phyloP scores from a whole-genome alignment of 2,329 filamentous ascomycete species.

The Fusarium sp. region DNA sequence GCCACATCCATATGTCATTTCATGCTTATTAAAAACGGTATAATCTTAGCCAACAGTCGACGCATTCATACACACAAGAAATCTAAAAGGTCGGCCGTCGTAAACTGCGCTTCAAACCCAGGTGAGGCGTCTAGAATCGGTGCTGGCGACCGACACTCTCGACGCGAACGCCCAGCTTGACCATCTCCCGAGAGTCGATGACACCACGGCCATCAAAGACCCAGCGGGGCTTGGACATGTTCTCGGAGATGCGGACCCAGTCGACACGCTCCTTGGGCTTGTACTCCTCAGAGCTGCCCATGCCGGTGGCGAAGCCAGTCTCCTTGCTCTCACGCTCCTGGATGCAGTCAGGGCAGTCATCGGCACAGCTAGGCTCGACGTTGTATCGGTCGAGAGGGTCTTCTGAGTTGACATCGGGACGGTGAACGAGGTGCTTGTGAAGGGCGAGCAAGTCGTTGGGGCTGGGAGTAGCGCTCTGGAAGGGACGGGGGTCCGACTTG shows the following conservation, averaged over 20 bases:
- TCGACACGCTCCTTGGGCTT: slow-evolving; percentile 65
- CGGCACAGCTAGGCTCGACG: slow-evolving; percentile 61
- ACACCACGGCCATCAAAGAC: slow-evolving; percentile 71
- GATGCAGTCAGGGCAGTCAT: slow-evolving; percentile 66
- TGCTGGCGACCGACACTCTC: slow-evolving; percentile 68
- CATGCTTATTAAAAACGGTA: slow-evolving; percentile 54
- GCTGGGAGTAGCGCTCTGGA: slow-evolving; percentile 55
- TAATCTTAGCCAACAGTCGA: slow-evolving; percentile 48
- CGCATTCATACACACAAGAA: slow-evolving; percentile 50
- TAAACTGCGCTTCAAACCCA: slow-evolving; percentile 28
- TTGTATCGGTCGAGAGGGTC: slow-evolving; percentile 65
- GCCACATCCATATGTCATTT: slow-evolving; percentile 50
- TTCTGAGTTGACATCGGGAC: slow-evolving; percentile 47
- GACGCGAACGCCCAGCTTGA: slow-evolving; percentile 66
- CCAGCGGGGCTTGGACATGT: slow-evolving; percentile 69
- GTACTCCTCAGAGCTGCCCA: slow-evolving; percentile 62
- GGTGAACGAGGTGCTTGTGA: slow-evolving; percentile 63
- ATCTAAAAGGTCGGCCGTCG: slow-evolving; percentile 42
- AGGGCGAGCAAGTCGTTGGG: slow-evolving; percentile 65
- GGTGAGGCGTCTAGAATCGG: slow-evolving; percentile 53
- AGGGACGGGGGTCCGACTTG: slow-evolving; percentile 64
- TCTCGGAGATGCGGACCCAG: slow-evolving; percentile 65
- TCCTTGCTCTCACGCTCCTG: slow-evolving; percentile 58
- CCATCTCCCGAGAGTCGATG: slow-evolving; percentile 64
- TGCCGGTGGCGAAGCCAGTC: slow-evolving; percentile 59